Evolutionary conservation across 1,139 yeast genomes (phyloP).

Genomic region (Meyerozyma elateridarum): DNA sequence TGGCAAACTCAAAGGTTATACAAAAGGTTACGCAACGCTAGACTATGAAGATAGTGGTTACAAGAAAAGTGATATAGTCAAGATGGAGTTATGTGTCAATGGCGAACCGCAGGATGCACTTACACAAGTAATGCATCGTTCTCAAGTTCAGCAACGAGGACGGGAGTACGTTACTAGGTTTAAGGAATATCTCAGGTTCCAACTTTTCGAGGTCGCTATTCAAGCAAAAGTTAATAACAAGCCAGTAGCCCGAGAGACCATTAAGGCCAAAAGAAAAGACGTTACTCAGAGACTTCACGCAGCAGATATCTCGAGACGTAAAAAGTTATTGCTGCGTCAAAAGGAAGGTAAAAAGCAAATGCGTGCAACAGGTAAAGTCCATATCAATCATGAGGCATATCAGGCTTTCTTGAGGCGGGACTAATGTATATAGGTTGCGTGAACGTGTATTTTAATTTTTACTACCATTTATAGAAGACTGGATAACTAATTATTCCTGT

Average conservation of each 20-base stretch:
- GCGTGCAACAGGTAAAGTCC: constrained; percentile 75
- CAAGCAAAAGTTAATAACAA: constrained; percentile 86
- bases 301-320: constrained; percentile 84
- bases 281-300: constrained; percentile 91
- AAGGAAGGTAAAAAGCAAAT: constrained; percentile 89
- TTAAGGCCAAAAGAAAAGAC: constrained; percentile 89
- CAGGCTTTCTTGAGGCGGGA: constrained; percentile 56
- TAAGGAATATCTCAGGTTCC: constrained; percentile 72
- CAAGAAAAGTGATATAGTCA: constrained; percentile 71
- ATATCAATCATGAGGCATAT: constrained; percentile 79
- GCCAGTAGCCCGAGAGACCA: constrained; percentile 86
- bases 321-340: constrained; percentile 81
- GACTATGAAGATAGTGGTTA: constrained; percentile 96
- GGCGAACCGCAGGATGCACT: constrained; percentile 90
- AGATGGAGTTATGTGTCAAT: constrained; percentile 83
- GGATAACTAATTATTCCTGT: not conserved
- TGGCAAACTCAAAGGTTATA: constrained; percentile 84
- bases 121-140: constrained; percentile 81
- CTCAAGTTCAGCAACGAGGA: constrained; percentile 70
- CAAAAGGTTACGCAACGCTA: constrained; percentile 89
- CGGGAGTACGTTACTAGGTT: constrained; percentile 79
- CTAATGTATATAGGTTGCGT: constrained; percentile 10
- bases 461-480: too few relatives aligned
- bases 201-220: constrained; percentile 86
- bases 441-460: too few relatives aligned